Evolutionary conservation across 169 alveolate species (phyloP), one percentile per base, ranked within the genome.

Genomic region (Plasmodium ovale): DNA sequence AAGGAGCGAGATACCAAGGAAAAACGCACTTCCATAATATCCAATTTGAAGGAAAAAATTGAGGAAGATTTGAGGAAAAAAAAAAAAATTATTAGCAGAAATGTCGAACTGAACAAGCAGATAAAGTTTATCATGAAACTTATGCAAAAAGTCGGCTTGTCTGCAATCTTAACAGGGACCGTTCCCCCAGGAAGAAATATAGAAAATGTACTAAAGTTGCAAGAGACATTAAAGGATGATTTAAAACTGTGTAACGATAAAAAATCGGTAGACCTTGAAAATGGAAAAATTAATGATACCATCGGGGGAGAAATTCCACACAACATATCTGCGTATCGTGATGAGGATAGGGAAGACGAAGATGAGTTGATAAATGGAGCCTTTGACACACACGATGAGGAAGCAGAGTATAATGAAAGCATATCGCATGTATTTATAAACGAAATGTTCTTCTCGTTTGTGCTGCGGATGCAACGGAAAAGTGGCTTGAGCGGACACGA

Each of bases 121-220:
- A 85, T 85, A 12, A 67, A 70, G 42, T 85, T 85, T 70, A 70
- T 85, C 39, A 85, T 85, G 91, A 85, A 85, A 25, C 73, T 85
- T 29, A 85, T 85, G 91, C 91, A 85, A 51, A 85, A 85, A 68
- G 87, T 85, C 14, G 91, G 91, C 2, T 44, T 85, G 31, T 68
- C 87, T 10, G 44, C 91, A 6, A 85, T 85, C 4, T 35, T 85
- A 56, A 85, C 91, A 35, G 91, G 91, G 3, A 39, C 60, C 0
- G 91, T 85, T 16, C 91, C 91, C 16, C 91, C 91, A 7, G 91
- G 91, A 4, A 14, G 91, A 60, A 85, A 85, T 60, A 58, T 85
- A 29, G 91, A 85, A 85, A 85, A 85, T 35, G 87, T 85, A 37
- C 27, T 85, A 25, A 56, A 70, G 62, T 60, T 85, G 31, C 85